Evolutionary conservation across 1,284 basidiomycete species (phyloP).

Genomic region (Moniliella sp.): DNA sequence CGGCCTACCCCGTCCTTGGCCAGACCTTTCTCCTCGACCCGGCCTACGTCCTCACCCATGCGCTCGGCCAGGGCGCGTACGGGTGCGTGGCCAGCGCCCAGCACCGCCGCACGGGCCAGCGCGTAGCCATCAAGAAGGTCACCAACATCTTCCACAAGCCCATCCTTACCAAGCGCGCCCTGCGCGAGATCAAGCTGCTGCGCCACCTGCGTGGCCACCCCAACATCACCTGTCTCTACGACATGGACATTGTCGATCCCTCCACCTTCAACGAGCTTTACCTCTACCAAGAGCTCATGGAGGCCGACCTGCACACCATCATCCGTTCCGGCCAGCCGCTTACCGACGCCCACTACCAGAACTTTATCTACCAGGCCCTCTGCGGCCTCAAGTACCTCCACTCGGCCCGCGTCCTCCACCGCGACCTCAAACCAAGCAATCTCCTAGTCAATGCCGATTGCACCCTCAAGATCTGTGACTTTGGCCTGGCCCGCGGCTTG

Average conservation of each 20-base stretch:
- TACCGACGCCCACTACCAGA: constrained; percentile 64
- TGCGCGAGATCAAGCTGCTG: constrained; percentile 28
- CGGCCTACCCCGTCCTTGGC: too few relatives aligned
- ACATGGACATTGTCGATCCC: constrained; percentile 32
- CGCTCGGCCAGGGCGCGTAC: constrained; percentile 37
- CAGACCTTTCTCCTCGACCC: too few relatives aligned
- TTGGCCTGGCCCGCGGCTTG: constrained; percentile 28
- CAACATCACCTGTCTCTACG: constrained; percentile 21
- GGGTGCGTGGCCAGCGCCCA: constrained; percentile 35
- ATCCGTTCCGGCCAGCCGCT: constrained; percentile 32
- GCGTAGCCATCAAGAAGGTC: constrained; percentile 36
- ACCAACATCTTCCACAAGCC: constrained; percentile 28
- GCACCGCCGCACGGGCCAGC: constrained; percentile 31
- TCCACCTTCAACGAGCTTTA: constrained; percentile 77
- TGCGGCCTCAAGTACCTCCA: constrained; percentile 31
- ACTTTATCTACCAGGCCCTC: constrained; percentile 62
- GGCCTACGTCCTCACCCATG: constrained; percentile 32
- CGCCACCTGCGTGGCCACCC: constrained; percentile 20
- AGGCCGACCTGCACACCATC: constrained; percentile 28
- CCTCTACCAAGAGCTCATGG: constrained; percentile 39
- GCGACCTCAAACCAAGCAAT: constrained; percentile 27
- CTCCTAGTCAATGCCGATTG: constrained; percentile 27
- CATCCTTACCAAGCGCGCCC: constrained; percentile 28
- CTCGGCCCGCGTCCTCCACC: constrained; percentile 26
- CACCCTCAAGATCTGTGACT: constrained; percentile 32